phyloP scores from a whole-genome alignment of 805 yeast species.

The Myxozyma sirexii region DNA sequence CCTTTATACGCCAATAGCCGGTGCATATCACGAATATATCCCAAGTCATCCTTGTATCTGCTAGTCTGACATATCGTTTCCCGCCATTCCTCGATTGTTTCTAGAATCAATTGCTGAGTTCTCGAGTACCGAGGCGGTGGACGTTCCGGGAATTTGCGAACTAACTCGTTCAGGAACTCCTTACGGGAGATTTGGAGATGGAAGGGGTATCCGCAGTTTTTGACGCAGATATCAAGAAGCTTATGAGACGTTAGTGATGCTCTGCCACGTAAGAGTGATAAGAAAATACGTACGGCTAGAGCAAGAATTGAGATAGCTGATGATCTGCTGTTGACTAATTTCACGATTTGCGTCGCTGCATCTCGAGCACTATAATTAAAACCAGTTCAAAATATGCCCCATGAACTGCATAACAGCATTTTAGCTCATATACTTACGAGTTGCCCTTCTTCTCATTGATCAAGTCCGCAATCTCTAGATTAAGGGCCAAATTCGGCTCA shows the following conservation, averaged over 20 bases:
- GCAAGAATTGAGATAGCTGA: conserved; percentile 86
- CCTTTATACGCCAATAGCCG: conserved; percentile 81
- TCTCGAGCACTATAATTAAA: conserved; percentile 65
- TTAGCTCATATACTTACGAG: conserved; percentile 42
- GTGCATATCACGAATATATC: conserved; percentile 94
- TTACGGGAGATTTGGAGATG: conserved; percentile 93
- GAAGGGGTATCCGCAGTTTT: conserved; percentile 97
- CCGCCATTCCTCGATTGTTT: conserved; percentile 96
- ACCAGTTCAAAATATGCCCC: too few species aligned
- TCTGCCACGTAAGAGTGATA: too few species aligned
- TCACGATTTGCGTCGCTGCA: conserved; percentile 84
- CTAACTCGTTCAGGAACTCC: conserved; percentile 91
- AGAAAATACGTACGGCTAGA: conserved; percentile 52
- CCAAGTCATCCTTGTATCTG: conserved; percentile 86
- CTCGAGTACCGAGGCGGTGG: conserved; percentile 86
- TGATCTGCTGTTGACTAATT: conserved; percentile 77
- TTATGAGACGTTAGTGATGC: conserved; percentile 6
- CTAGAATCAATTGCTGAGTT: conserved; percentile 80
- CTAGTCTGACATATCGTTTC: conserved; percentile 91
- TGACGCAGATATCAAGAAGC: conserved; percentile 83
- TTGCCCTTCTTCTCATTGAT: conserved; percentile 91
- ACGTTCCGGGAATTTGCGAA: conserved; percentile 88
- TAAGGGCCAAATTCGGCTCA: conserved; percentile 87
- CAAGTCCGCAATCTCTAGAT: conserved; percentile 89
- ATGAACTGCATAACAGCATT: not conserved